These are phyloP conservation scores for Coemansia umbellata DNA, from an alignment of 192 early-diverging fungal genomes.

Conservation along the genomic window DNA sequence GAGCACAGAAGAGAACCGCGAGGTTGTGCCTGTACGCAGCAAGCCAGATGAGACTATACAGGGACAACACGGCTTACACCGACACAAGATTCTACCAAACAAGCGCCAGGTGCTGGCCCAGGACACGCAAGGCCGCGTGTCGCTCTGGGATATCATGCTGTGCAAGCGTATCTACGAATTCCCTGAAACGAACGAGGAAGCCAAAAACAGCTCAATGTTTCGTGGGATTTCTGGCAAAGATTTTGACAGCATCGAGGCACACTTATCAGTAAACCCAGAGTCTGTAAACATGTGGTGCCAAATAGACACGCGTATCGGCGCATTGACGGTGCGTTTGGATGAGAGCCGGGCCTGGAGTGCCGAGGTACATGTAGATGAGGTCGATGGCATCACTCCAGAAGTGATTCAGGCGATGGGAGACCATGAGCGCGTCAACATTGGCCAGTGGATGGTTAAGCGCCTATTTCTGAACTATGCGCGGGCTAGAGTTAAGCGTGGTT, in stretches of 20 bases:
- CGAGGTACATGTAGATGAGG: conserved; percentile 87
- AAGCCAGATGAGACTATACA: conserved; percentile 37
- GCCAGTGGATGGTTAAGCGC: conserved; percentile 52
- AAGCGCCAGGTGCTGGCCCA: conserved; percentile 80
- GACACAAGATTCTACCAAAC: conserved; percentile 74
- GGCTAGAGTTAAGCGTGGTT: conserved; percentile 75
- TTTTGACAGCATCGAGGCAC: conserved; percentile 29
- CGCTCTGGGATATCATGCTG: conserved; percentile 88
- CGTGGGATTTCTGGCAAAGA: conserved; percentile 35
- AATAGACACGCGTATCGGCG: conserved; percentile 86
- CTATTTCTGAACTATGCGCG: conserved; percentile 53
- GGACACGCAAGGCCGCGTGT: conserved; percentile 73
- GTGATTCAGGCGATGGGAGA: conserved; percentile 27
- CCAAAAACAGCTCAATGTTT: conserved; percentile 54
- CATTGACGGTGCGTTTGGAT: conserved; percentile 84
- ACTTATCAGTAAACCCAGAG: conserved; percentile 52
- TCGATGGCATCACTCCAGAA: conserved; percentile 49
- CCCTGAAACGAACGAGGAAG: conserved; percentile 52
- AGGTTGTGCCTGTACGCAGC: conserved; percentile 27
- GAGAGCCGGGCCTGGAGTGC: conserved; percentile 74
- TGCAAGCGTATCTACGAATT: conserved; percentile 54
- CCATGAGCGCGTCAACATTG: conserved; percentile 45
- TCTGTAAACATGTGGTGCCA: conserved; percentile 89
- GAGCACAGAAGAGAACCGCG: neutral
- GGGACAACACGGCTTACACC: conserved; percentile 63